A percentile compares a stretch with the other conserved stretches of the same genome.
Evolutionary conservation across 192 early-diverging fungal genomes (phyloP).

Genomic region (Geranomyces michiganensis): DNA sequence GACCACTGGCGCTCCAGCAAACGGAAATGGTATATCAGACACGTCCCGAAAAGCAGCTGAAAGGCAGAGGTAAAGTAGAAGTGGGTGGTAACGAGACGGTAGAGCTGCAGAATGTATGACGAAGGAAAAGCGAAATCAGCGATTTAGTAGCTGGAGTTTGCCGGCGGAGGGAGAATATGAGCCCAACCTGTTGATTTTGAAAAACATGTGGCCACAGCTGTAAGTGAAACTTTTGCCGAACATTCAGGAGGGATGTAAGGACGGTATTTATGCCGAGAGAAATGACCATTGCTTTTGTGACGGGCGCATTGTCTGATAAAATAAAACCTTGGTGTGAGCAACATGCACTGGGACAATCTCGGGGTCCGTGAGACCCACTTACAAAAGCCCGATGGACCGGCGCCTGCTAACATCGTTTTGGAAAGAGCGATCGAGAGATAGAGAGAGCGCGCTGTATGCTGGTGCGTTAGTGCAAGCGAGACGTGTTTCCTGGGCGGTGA

Average conservation of each 20-base stretch:
- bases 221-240: conserved; percentile 6
- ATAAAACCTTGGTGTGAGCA: too few relatives aligned
- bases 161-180: background rate
- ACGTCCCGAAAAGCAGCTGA: conserved; percentile 44
- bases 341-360: background rate
- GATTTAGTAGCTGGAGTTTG: background rate
- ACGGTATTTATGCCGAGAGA: conserved; percentile 41
- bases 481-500: too few relatives aligned
- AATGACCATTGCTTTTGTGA: conserved; percentile 46
- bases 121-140: background rate
- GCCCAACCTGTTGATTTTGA: conserved; percentile 32
- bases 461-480: too few relatives aligned
- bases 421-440: too few relatives aligned
- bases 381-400: conserved; percentile 27
- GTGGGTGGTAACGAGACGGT: conserved; percentile 32
- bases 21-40: conserved; percentile 46
- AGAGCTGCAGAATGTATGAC: conserved; percentile 32
- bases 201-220: conserved; percentile 33
- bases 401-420: conserved; percentile 7
- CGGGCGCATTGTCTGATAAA: conserved; percentile 43
- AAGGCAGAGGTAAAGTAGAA: conserved; percentile 36
- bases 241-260: conserved; percentile 25
- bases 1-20: conserved; percentile 47
- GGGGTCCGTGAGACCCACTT: background rate
- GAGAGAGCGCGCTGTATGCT: too few relatives aligned